These are phyloP conservation scores for Pythium aristosporum DNA, from an alignment of 352 stramenopile species.

Conservation along the genomic window DNA sequence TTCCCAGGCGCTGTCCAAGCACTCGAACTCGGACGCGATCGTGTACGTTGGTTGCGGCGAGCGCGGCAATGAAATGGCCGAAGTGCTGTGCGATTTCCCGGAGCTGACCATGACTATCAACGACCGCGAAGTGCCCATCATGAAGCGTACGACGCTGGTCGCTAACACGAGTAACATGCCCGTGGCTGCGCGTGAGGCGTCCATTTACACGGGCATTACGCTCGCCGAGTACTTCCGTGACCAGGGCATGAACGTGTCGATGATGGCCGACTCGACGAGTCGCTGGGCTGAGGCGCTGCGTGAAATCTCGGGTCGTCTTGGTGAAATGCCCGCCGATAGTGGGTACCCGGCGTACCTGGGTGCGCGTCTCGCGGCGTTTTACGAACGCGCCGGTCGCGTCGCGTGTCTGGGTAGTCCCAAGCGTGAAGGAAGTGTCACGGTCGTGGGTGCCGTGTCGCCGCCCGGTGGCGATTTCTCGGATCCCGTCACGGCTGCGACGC, in stretches of 20 bases:
- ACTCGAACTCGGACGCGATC: slow-evolving; percentile 99
- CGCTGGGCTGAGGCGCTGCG: slow-evolving; percentile 99
- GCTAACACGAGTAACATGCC: slow-evolving; percentile 99
- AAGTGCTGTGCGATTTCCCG: slow-evolving; percentile 99
- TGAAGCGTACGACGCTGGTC: slow-evolving; percentile 99
- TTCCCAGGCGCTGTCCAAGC: slow-evolving; percentile 99
- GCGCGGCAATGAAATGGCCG: slow-evolving; percentile 99
- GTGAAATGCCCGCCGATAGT: slow-evolving; percentile 99
- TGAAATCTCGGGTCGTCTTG: slow-evolving; percentile 99
- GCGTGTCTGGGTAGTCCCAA: slow-evolving; percentile 96
- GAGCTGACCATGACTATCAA: slow-evolving; percentile 99
- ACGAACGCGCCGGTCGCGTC: slow-evolving; percentile 98
- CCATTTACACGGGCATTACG: slow-evolving; percentile 99
- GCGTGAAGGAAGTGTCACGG: slow-evolving; percentile 97
- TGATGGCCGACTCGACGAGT: slow-evolving; percentile 99
- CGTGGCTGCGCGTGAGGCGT: slow-evolving; percentile 98
- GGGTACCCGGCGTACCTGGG: slow-evolving; percentile 97
- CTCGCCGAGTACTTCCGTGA: slow-evolving; percentile 99
- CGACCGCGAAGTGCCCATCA: slow-evolving; percentile 97
- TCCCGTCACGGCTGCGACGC: slow-evolving; percentile 98
- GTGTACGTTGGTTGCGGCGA: slow-evolving; percentile 99
- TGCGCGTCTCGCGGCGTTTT: slow-evolving; percentile 99
- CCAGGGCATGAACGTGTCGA: slow-evolving; percentile 98
- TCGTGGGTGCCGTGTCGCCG: slow-evolving; percentile 98
- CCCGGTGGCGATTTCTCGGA: slow-evolving; percentile 99